These are phyloP conservation scores for Nakaseomyces kungkrabaensis DNA, from an alignment of 1,139 yeast species.

Conservation along the genomic window DNA sequence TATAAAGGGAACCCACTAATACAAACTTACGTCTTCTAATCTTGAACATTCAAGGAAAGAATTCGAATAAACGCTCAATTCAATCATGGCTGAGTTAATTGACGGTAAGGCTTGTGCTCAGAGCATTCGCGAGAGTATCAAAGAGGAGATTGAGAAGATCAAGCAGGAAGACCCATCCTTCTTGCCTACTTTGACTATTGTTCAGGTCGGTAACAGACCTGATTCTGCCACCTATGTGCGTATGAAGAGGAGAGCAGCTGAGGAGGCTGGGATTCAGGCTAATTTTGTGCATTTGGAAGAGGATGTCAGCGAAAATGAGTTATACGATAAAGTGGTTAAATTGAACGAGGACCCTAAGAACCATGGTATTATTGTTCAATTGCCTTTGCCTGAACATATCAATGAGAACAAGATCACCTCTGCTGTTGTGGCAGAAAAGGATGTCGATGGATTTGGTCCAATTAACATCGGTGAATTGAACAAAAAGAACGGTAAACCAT, in stretches of 20 bases:
- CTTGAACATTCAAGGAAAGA: no score
- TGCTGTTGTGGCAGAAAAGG: conserved; percentile 70
- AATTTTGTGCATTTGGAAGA: conserved; percentile 55
- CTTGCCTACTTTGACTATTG: conserved; percentile 50
- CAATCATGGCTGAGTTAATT: conserved; percentile 30
- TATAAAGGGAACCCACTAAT: no score
- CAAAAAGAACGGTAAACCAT: conserved; percentile 79
- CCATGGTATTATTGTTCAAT: conserved; percentile 85
- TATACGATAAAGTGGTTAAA: conserved; percentile 47
- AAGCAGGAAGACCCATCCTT: conserved; percentile 51
- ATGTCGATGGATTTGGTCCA: conserved; percentile 94
- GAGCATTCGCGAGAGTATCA: conserved; percentile 39
- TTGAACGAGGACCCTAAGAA: conserved; percentile 61
- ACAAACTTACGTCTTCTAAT: no score
- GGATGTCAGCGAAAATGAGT: conserved; percentile 42
- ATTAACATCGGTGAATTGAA: conserved; percentile 85
- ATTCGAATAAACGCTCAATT: no score
- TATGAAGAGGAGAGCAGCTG: conserved; percentile 70
- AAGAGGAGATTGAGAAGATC: conserved; percentile 42
- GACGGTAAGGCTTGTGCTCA: conserved; percentile 69
- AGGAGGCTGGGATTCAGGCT: conserved; percentile 71
- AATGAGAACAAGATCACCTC: conserved; percentile 71
- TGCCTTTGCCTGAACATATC: conserved; percentile 79
- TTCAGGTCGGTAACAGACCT: conserved; percentile 69
- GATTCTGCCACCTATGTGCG: conserved; percentile 72